Evolutionary conservation across 1,139 yeast species (phyloP).

Genomic region (Blastobotrys illinoisensis): DNA sequence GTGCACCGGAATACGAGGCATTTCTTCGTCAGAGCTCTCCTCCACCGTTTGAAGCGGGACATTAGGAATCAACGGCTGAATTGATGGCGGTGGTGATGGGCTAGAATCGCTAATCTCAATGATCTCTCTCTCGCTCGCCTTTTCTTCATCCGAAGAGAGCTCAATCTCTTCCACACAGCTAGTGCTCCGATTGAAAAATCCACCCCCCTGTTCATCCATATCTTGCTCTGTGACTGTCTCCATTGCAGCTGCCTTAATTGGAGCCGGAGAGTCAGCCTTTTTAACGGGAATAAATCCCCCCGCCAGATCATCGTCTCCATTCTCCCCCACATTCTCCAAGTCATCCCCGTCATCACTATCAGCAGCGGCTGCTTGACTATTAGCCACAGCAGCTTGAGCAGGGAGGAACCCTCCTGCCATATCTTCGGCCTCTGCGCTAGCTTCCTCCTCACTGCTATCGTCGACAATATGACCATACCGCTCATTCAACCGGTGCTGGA

Average conservation of each 20-base stretch:
- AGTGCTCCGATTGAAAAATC: neutral
- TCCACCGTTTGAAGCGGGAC: neutral
- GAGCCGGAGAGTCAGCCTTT: no score
- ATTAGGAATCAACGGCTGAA: neutral
- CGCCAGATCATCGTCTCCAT: neutral
- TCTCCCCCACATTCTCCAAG: no score
- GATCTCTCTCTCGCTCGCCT: neutral
- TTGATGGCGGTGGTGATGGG: neutral
- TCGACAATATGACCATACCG: slow-evolving; percentile 55
- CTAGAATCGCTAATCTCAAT: neutral
- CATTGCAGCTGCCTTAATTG: neutral
- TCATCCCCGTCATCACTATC: no score
- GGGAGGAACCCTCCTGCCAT: neutral
- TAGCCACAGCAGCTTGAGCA: neutral
- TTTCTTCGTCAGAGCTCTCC: neutral
- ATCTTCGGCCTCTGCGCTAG: slow-evolving; percentile 1
- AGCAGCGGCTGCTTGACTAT: slow-evolving; percentile 1
- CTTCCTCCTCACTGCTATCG: slow-evolving; percentile 14
- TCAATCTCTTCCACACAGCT: neutral
- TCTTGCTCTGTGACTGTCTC: neutral
- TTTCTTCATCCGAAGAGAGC: neutral
- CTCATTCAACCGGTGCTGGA: slow-evolving; percentile 58
- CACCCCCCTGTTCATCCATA: slow-evolving; percentile 5
- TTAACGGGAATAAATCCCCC: neutral
- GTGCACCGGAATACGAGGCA: neutral